Percentiles rank a stretch among this genome's conserved stretches.
phyloP scores from a whole-genome alignment of 495 filamentous ascomycete genomes.

The Jackrogersella minutella region DNA sequence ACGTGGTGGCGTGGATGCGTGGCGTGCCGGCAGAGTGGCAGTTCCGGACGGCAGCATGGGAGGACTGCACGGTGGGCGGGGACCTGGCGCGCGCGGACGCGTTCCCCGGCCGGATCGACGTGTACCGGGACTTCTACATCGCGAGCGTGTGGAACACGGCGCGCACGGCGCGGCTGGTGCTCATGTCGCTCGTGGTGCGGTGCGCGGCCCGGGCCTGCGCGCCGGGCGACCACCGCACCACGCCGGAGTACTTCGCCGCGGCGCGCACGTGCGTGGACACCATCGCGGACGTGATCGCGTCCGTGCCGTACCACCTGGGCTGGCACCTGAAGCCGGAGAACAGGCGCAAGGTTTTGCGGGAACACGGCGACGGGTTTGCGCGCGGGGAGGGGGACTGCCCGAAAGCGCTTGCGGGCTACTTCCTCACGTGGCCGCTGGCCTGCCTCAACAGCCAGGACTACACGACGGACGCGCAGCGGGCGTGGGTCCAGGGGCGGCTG shows the following conservation, averaged over 20 bases:
- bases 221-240: constrained; percentile 62
- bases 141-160: constrained; percentile 57
- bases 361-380: constrained; percentile 38
- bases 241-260: constrained; percentile 59
- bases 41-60: constrained; percentile 55
- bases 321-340: constrained; percentile 47
- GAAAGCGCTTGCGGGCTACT: constrained; percentile 58
- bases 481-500: constrained; percentile 57
- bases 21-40: constrained; percentile 51
- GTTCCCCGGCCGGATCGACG: constrained; percentile 60
- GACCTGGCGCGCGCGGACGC: constrained; percentile 55
- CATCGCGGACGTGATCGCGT: constrained; percentile 60
- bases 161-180: constrained; percentile 55
- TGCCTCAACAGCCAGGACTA: constrained; percentile 57
- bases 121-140: constrained; percentile 60
- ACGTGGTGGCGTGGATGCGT: constrained; percentile 54
- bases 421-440: constrained; percentile 52
- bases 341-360: neutral
- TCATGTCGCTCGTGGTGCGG: constrained; percentile 54
- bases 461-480: constrained; percentile 56
- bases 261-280: constrained; percentile 50
- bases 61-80: constrained; percentile 47
- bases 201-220: constrained; percentile 61
- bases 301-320: constrained; percentile 61
- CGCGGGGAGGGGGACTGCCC: constrained; percentile 46